Base-by-base conservation (phyloP, 495 filamentous ascomycete species). In the Pyrenula massariospora region DNA sequence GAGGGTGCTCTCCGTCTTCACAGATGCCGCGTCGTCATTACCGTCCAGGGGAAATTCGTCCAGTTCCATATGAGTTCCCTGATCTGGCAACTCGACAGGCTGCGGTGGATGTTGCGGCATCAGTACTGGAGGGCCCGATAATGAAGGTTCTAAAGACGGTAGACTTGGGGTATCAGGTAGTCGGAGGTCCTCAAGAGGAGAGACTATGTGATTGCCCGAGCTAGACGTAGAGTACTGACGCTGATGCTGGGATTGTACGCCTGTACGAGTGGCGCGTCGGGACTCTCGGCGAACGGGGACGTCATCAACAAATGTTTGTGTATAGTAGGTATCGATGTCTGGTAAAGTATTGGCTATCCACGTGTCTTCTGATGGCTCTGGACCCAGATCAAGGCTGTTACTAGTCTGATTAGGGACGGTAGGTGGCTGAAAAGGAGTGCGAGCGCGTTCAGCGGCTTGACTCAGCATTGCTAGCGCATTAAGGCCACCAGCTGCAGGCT, bases 271-370 rank as follows among this genome's bases (percentile, higher is more conserved):
- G n/a, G n/a, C n/a, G 15, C 15, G 31, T 42, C 31, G 31, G 5
- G 88, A 92, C 64, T 96, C 89, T 54, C 86, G 77, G 19, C 90
- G 76, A 20, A 88, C 83, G 1, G 86, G 89, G 52, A 95, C 78
- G 68, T 95, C 89, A 62, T 96, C 89, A 64, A 98, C 82, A 67
- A 88, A 97, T 70, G 89, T 92, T 65, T 97, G 90, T 8, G 31
- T 5, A 42, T 42, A 42, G 15, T 42, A 42, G 15, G 31, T 5
- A 5, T 42, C 31, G 31, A 42, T 8, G 15, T 42, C 31, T 42
- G 31, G 31, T 15, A 42, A 42, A 5, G 31, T 5, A 42, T 42
- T 42, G 5, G 15, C 31, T 15, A 42, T 42, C 31, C 31, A 42
- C 31, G 31, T 42, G 31, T 42, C 31, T 15, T 42, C 31, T 42